A percentile compares a stretch with the other conserved stretches of the same genome.
Conservation (phyloP, 768 basidiomycete species). For the Roridomyces roridus region DNA sequence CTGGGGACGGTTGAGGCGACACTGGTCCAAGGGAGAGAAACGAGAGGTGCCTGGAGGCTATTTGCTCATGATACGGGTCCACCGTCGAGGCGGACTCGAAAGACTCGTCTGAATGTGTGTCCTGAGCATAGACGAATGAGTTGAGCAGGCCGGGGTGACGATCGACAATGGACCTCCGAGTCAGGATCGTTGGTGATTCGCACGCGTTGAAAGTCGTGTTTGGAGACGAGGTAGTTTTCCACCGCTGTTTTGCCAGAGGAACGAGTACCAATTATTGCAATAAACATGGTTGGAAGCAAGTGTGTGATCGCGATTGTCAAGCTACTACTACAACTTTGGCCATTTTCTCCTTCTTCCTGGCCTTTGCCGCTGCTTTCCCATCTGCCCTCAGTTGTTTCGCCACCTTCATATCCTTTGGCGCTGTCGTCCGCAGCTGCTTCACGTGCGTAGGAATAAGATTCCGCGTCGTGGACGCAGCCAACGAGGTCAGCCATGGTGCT, state of each 20-base stretch:
- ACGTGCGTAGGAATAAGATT: constrained; percentile 73
- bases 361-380: constrained; percentile 57
- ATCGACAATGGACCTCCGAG: constrained; percentile 13
- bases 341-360: constrained; percentile 28
- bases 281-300: constrained; percentile 12
- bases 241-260: constrained; percentile 65
- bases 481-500: constrained; percentile 67
- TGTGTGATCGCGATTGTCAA: too few relatives aligned
- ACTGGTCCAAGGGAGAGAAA: constrained; percentile 46
- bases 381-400: constrained; percentile 63
- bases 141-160: neutral
- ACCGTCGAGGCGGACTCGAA: constrained; percentile 13
- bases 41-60: constrained; percentile 41
- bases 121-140: constrained; percentile 11
- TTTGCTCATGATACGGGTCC: constrained; percentile 11
- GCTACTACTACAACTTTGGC: neutral
- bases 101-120: constrained; percentile 18
- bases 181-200: constrained; percentile 35
- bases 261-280: constrained; percentile 25
- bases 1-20: constrained; percentile 30
- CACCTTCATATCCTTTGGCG: constrained; percentile 79
- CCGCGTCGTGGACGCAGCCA: constrained; percentile 26
- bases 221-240: constrained; percentile 62
- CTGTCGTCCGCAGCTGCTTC: constrained; percentile 80
- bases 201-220: constrained; percentile 60